Conservation (phyloP, 2,329 filamentous ascomycete genomes). For the Karstenula rhodostoma region DNA sequence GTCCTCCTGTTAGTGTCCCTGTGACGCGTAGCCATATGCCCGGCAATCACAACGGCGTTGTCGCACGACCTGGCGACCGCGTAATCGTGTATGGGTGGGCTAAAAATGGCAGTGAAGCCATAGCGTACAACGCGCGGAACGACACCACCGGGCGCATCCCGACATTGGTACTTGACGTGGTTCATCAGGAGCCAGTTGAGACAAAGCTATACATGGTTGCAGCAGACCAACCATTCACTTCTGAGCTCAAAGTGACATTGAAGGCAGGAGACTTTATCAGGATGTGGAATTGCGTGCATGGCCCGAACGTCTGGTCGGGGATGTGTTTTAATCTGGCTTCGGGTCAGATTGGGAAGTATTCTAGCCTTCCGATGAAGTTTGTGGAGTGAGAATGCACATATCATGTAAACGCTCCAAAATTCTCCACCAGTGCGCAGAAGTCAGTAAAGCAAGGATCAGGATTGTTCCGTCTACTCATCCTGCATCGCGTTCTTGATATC, state of each 20-base stretch:
- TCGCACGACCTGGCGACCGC: background rate
- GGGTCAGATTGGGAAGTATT: background rate
- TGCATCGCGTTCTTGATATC: too few relatives aligned
- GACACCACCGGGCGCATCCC: background rate
- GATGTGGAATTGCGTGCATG: background rate
- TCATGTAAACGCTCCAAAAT: too few relatives aligned
- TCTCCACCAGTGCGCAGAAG: too few relatives aligned
- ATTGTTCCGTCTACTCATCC: too few relatives aligned
- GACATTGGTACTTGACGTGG: background rate
- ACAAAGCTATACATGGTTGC: background rate
- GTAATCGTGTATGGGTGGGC: background rate
- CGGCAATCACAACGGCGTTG: background rate
- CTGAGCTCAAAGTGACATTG: background rate
- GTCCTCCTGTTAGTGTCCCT: background rate
- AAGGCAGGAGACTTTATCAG: background rate
- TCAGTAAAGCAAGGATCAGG: too few relatives aligned
- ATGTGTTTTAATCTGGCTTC: background rate
- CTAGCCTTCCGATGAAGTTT: background rate
- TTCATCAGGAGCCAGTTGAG: background rate
- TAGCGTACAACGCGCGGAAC: background rate
- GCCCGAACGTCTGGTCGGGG: background rate
- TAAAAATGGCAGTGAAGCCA: background rate
- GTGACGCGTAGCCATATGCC: background rate
- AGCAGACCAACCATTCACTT: background rate
- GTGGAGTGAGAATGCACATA: too few relatives aligned